Evolutionary conservation across 2,329 filamentous ascomycete species (phyloP), one percentile per base, ranked within the genome.

Genomic region (Xylariaceae sp.): DNA sequence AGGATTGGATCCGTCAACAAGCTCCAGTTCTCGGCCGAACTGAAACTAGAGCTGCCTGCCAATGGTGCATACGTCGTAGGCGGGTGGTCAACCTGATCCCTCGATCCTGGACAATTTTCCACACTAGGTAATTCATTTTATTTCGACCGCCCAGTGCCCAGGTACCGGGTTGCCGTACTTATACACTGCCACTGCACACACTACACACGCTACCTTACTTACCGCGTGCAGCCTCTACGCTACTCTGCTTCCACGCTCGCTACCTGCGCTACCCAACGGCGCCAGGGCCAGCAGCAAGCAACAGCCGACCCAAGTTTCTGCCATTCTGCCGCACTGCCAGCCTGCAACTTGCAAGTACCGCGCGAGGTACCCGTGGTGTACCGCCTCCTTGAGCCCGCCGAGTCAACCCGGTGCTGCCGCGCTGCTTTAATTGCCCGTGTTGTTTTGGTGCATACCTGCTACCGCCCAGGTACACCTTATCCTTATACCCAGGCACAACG

Each of bases 401-500:
- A 34, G 32, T 10, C 32, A 34, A 34, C 9, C 19, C 18, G 8
- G 7, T 19, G 13, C 21, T 43, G 21, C 8, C 37, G 21, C 13
- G 41, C 41, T 26, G 41, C 13, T 26, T 43, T 43, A 26, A 26
- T 29, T 22, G 18, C 9, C 5, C 21, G 26, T 43, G 15, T 29
- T 43, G 41, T 16, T 43, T 43, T 43, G 41, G 41, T 43, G 41
- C 41, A 43, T 43, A 43, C 21, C 41, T 43, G 41, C 21, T 29
- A 16, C 21, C 21, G 41, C 41, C 13, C 13, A 29, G 41, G 40
- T 26, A 43, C 41, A 29, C 41, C 41, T 43, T 43, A 61, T 54
- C 57, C 59, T 60, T 56, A 43, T 43, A 43, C 41, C 41, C 21
- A 63, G 64, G 64, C 65, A 63, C 64, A 65, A 65, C 58, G 59